A percentile compares a stretch with the other conserved stretches of the same genome.
Evolutionary conservation across 2,329 filamentous ascomycete genomes (phyloP).

Genomic region (Paramyrothecium sp.): DNA sequence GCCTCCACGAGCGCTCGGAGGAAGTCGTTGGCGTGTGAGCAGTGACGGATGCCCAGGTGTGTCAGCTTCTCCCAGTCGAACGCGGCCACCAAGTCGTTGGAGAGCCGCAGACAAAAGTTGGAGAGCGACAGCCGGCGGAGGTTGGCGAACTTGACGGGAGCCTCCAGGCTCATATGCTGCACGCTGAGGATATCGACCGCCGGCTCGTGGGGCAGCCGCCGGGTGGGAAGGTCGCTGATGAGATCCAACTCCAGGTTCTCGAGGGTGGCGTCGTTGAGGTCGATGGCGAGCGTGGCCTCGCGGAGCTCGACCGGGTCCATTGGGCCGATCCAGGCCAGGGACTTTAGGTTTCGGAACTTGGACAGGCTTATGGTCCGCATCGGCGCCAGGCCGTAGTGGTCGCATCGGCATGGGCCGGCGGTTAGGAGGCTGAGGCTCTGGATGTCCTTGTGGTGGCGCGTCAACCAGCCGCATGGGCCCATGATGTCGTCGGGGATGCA

Average conservation of each 20-base stretch:
- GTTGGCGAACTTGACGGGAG: too few species aligned
- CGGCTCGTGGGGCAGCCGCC: too few species aligned
- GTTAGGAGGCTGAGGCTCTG: background rate
- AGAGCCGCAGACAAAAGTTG: too few species aligned
- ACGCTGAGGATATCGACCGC: too few species aligned
- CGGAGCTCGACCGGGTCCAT: background rate
- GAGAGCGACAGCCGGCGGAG: too few species aligned
- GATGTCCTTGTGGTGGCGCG: background rate
- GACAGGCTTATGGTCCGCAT: background rate
- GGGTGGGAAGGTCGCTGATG: too few species aligned
- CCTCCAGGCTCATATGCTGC: too few species aligned
- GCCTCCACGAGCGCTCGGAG: background rate
- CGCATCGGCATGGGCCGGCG: background rate
- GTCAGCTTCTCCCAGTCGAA: background rate
- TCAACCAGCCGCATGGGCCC: background rate
- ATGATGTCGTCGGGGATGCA: background rate
- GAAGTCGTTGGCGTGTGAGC: background rate
- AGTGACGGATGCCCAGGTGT: background rate
- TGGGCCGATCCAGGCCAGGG: background rate
- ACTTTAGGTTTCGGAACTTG: background rate
- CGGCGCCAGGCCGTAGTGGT: background rate
- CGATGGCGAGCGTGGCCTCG: background rate
- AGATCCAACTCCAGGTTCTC: background rate
- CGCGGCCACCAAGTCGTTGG: background rate
- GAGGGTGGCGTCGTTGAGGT: background rate